phyloP scores from a whole-genome alignment of 23 red algal species.

The Gracilaria domingensis region DNA sequence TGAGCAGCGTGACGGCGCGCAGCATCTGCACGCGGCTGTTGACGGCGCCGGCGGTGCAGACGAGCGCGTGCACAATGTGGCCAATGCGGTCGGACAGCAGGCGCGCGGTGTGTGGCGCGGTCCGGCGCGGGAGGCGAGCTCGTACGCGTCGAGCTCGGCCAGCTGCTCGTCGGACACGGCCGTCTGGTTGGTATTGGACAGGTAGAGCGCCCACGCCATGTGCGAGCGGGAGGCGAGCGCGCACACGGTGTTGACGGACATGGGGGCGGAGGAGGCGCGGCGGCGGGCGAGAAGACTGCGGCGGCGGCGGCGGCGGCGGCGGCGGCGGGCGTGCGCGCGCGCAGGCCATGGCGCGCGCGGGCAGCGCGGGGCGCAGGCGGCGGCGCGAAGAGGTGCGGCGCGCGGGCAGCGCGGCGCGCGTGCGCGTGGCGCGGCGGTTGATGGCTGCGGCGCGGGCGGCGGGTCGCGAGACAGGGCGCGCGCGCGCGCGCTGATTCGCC shows the following conservation, averaged over 20 bases:
- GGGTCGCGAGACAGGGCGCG: no score
- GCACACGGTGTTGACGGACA: constrained; percentile 11
- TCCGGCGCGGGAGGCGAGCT: constrained; percentile 7
- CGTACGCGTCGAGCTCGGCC: constrained; percentile 57
- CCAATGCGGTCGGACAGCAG: constrained; percentile 16
- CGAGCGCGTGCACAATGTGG: constrained; percentile 42
- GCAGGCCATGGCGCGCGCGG: no score
- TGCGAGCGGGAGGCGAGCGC: neutral
- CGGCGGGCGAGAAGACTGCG: no score
- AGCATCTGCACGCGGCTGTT: constrained; percentile 58
- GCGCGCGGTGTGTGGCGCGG: neutral
- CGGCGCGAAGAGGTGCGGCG: neutral
- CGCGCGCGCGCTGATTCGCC: no score
- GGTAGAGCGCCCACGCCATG: constrained; percentile 62
- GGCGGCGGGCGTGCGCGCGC: no score
- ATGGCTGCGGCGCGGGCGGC: no score
- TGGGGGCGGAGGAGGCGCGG: neutral
- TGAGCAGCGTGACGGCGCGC: constrained; percentile 32
- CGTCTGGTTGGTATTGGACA: neutral
- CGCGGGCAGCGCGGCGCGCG: no score
- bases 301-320: no score
- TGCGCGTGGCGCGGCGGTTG: neutral
- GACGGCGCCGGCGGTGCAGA: constrained; percentile 53
- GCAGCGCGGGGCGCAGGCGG: no score
- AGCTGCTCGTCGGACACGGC: constrained; percentile 52